A percentile compares a stretch with the other conserved stretches of the same genome.
These are phyloP conservation scores for Alternaria sp. DNA, from an alignment of 2,329 filamentous ascomycete genomes.

Conservation along the genomic window DNA sequence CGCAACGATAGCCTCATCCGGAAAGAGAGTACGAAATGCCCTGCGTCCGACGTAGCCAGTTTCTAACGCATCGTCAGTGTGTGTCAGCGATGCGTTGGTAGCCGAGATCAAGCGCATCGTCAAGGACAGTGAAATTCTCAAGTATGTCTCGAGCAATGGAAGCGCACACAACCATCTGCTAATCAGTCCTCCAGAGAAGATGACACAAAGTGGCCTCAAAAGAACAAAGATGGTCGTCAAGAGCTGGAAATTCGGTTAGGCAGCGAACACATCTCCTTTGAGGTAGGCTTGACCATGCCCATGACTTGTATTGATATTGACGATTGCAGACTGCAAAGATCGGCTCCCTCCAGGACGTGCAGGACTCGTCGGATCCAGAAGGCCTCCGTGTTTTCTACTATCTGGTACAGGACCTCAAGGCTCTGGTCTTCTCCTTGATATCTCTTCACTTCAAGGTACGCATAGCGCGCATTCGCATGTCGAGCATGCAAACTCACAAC, in stretches of 20 bases:
- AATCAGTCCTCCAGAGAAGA: conserved; percentile 75
- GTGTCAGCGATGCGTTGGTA: conserved; percentile 87
- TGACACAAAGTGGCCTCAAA: conserved; percentile 97
- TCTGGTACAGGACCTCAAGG: conserved; percentile 95
- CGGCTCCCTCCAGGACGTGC: conserved; percentile 94
- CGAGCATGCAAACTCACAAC: conserved; percentile 11
- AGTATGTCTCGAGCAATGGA: conserved; percentile 64
- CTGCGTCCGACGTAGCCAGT: neutral
- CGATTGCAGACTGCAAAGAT: conserved; percentile 88
- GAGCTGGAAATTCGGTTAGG: conserved; percentile 94
- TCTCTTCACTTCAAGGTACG: conserved; percentile 92
- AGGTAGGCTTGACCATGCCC: conserved; percentile 64
- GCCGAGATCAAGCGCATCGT: conserved; percentile 97
- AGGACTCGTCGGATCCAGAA: conserved; percentile 94
- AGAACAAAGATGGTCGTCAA: conserved; percentile 98
- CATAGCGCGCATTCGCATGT: neutral
- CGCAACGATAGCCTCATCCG: conserved; percentile 97
- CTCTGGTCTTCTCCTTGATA: conserved; percentile 94
- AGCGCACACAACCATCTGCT: conserved; percentile 2
- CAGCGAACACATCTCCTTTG: conserved; percentile 96
- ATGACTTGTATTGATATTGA: conserved; percentile 25
- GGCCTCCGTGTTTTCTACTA: conserved; percentile 98
- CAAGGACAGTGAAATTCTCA: conserved; percentile 95
- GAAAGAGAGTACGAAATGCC: conserved; percentile 85
- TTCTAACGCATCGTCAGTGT: conserved; percentile 69